Evolutionary conservation across 345 rosid species (phyloP).

Genomic region (Pseudoturritis turrita): DNA sequence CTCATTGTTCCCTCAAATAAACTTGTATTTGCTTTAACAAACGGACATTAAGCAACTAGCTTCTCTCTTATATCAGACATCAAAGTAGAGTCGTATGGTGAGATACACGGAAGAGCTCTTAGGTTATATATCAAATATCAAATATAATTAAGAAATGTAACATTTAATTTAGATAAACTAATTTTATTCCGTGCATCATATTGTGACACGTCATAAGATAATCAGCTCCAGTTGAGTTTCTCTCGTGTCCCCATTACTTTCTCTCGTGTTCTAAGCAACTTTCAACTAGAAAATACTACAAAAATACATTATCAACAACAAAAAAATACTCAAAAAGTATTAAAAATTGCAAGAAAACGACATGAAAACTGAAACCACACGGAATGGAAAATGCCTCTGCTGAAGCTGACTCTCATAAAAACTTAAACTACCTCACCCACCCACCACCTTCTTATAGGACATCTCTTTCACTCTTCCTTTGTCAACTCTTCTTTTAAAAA

Average conservation of each 20-base stretch:
- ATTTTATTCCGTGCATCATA: background rate
- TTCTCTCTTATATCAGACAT: too few species aligned
- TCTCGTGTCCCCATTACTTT: background rate
- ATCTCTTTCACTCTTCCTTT: conserved; percentile 9
- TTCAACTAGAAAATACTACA: background rate
- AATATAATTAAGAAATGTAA: too few species aligned
- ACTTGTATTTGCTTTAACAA: too few species aligned
- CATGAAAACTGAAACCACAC: conserved; percentile 20
- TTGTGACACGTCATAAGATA: background rate
- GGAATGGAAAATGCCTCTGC: conserved; percentile 21
- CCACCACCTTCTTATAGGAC: background rate
- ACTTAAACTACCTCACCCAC: background rate
- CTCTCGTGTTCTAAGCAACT: background rate
- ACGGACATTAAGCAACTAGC: too few species aligned
- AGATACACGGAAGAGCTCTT: too few species aligned
- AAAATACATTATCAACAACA: too few species aligned
- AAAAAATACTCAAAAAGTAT: background rate
- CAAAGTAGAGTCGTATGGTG: too few species aligned
- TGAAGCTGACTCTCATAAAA: conserved; percentile 13
- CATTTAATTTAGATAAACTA: background rate
- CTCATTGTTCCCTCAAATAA: too few species aligned
- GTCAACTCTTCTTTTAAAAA: conserved; percentile 11
- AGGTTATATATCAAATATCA: too few species aligned
- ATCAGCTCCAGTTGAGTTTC: background rate
- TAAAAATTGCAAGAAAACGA: conserved; percentile 10